A percentile compares a stretch with the other conserved stretches of the same genome.
Evolutionary conservation across 2,329 filamentous ascomycete species (phyloP).

Genomic region (Pseudogymnoascus sp.): DNA sequence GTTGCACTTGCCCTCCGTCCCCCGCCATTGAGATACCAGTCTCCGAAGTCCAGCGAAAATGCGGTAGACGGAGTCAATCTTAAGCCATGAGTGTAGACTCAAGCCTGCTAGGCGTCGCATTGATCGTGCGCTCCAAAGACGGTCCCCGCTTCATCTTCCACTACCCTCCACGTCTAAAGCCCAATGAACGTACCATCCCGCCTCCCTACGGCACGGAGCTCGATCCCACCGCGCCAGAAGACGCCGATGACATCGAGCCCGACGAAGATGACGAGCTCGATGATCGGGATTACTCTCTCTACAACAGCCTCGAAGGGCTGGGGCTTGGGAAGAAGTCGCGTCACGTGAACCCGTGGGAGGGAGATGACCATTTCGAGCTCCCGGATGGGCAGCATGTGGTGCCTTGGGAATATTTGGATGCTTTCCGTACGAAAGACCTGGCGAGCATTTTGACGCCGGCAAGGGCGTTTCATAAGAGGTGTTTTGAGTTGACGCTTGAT

Average conservation of each 20-base stretch:
- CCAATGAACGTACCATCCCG: conserved; percentile 26
- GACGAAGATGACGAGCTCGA: conserved; percentile 40
- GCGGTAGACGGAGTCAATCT: conserved; percentile 12
- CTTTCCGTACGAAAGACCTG: conserved; percentile 67
- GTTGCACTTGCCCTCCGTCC: neutral
- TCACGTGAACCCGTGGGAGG: conserved; percentile 21
- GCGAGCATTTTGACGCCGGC: conserved; percentile 73
- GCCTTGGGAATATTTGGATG: conserved; percentile 66
- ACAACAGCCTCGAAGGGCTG: conserved; percentile 15
- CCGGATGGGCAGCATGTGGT: conserved; percentile 50
- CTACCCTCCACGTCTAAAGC: conserved; percentile 57
- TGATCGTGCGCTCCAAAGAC: conserved; percentile 52
- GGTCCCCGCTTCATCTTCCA: conserved; percentile 81
- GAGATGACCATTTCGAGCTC: conserved; percentile 41
- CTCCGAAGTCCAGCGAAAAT: neutral
- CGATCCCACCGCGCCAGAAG: conserved; percentile 22
- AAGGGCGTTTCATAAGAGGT: conserved; percentile 67
- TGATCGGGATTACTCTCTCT: conserved; percentile 18
- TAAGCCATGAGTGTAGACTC: conserved; percentile 32
- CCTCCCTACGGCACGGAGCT: conserved; percentile 28
- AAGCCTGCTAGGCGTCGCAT: conserved; percentile 36
- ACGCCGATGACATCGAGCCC: conserved; percentile 40
- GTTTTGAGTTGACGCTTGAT: conserved; percentile 76
- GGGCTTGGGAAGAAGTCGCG: conserved; percentile 12
- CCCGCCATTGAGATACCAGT: conserved; percentile 8